Evolutionary conservation across 1,284 basidiomycete species (phyloP).

Genomic region (Ganoderma boninense): DNA sequence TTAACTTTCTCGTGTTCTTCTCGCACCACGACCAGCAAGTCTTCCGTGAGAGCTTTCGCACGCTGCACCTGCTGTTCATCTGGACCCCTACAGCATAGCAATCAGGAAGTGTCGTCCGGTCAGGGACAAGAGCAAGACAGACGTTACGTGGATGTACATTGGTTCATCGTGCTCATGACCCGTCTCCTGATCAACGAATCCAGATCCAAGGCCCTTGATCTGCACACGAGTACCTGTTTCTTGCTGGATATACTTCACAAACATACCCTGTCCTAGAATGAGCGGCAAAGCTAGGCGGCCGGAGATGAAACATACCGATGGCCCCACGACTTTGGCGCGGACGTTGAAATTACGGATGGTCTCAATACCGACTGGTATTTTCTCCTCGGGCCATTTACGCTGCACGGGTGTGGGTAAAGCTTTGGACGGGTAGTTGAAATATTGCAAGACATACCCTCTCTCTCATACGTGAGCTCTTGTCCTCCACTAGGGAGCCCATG

Average conservation of each 20-base stretch:
- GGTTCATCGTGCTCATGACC: conserved; percentile 91
- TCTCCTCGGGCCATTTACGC: conserved; percentile 97
- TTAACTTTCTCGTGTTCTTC: conserved; percentile 88
- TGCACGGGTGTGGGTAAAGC: conserved; percentile 40
- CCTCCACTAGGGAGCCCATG: conserved; percentile 88
- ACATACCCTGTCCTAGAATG: conserved; percentile 75
- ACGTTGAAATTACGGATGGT: conserved; percentile 97
- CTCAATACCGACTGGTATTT: conserved; percentile 88
- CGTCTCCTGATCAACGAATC: conserved; percentile 95
- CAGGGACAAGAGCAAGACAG: conserved; percentile 37
- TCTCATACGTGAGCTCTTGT: conserved; percentile 74
- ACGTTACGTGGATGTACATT: conserved; percentile 96
- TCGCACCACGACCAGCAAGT: conserved; percentile 87
- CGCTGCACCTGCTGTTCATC: conserved; percentile 88
- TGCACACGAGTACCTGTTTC: conserved; percentile 98
- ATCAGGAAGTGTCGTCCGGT: conserved; percentile 5
- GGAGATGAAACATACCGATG: conserved; percentile 62
- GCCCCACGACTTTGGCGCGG: conserved; percentile 96
- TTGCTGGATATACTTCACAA: conserved; percentile 98
- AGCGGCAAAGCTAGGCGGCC: neutral
- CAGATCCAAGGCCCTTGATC: conserved; percentile 95
- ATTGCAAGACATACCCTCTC: conserved; percentile 56
- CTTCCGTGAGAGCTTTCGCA: conserved; percentile 89
- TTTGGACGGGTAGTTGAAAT: no score
- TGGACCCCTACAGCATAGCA: conserved; percentile 70